Conservation (phyloP, 1,139 yeast genomes). For the Suhomyces taliae region DNA sequence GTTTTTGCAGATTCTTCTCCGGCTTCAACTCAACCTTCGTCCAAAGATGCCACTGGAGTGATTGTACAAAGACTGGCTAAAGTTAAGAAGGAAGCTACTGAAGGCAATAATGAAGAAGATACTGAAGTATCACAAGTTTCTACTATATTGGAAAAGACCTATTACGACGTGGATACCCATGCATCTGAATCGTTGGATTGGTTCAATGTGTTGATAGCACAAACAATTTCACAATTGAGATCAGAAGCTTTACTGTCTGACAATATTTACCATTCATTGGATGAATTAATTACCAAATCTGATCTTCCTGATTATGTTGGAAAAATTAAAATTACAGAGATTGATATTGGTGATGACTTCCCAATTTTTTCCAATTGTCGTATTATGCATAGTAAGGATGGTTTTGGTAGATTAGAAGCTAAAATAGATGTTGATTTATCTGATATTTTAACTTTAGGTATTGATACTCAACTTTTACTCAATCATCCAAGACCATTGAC, state of each 20-base stretch:
- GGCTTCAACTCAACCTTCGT: conserved; percentile 31
- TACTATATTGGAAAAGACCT: conserved; percentile 81
- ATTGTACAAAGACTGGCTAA: conserved; percentile 36
- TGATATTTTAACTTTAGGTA: conserved; percentile 86
- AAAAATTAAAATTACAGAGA: conserved; percentile 74
- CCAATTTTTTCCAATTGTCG: conserved; percentile 95
- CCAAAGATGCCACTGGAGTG: conserved; percentile 37
- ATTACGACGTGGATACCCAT: conserved; percentile 86
- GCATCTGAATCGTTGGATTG: conserved; percentile 91
- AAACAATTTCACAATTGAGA: conserved; percentile 81
- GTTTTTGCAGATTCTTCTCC: conserved; percentile 74
- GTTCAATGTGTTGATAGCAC: conserved; percentile 94
- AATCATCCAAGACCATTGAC: conserved; percentile 85
- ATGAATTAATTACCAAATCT: conserved; percentile 51
- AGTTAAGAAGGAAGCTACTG: conserved; percentile 6
- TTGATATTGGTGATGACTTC: conserved; percentile 92
- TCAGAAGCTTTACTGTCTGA: conserved; percentile 83
- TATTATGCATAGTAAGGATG: conserved; percentile 57
- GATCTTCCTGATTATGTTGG: conserved; percentile 79
- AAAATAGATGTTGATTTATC: conserved; percentile 91
- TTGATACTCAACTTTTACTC: conserved; percentile 76
- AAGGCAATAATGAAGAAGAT: conserved; percentile 25
- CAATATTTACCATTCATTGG: conserved; percentile 76
- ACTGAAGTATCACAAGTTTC: conserved; percentile 22
- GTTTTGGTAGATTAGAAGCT: conserved; percentile 69